Evolutionary conservation across 352 stramenopile species (phyloP), one percentile per base, ranked within the genome.

Genomic region (Globisporangium alternatum): DNA sequence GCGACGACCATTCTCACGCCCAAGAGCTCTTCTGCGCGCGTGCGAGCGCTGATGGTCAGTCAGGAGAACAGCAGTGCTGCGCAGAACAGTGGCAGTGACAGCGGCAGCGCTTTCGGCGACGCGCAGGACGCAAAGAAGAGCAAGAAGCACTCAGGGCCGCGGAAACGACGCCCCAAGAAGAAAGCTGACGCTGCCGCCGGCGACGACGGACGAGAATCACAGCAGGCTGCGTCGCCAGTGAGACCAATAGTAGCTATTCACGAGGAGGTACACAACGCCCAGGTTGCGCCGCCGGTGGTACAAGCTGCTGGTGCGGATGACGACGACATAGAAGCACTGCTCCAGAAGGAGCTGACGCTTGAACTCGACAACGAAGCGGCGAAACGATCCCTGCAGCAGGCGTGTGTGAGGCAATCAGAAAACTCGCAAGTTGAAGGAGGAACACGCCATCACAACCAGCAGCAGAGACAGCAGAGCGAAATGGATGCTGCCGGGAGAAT

Each of bases 121-220:
- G 49, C 30, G 5, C 28, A 41, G 15, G 49, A 56, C 30, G 51
- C 51, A 7, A 57, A 44, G 52, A 37, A 43, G 52, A 57, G 62
- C 28, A 86, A 87, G 48, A 76, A 74, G 31, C 81, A 88, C 68
- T 78, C 72, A 8, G 81, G 81, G 0, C 81, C 81, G 35, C 79
- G 81, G 12, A 90, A 90, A 52, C 74, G 81, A 21, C 74, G 80
- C 13, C 65, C 84, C 8, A 91, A 90, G 70, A 90, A 90, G 68
- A 86, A 86, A 35, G n/a, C 1, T 8, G 54, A 54, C 19, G 12
- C 21, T 6, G 22, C 35, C 17, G 45, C 13, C 25, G n/a, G 8
- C 51, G 19, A 35, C 7, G 43, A 33, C 7, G 47, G 55, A n/a
- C 47, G 47, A 54, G 28, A 60, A 4, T 5, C 28, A 1, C 13